A percentile compares a stretch with the other conserved stretches of the same genome.
phyloP scores from a whole-genome alignment of 1,139 yeast species.

The Hansenula lynferdii region DNA sequence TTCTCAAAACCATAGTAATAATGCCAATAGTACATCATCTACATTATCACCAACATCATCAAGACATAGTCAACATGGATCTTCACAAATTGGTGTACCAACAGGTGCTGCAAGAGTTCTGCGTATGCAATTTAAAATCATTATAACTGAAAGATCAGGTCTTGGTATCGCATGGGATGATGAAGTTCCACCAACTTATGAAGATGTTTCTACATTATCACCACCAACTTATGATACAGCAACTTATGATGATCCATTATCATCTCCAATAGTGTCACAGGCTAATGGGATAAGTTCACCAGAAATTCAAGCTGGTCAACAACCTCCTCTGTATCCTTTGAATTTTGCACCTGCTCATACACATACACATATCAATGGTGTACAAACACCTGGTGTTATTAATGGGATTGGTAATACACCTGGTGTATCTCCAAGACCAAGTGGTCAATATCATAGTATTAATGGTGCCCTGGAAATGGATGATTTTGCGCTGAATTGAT shows the following conservation, averaged over 20 bases:
- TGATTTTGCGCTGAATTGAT: conserved; percentile 15
- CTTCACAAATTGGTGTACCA: conserved; percentile 54
- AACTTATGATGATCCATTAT: conserved; percentile 1
- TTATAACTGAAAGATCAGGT: conserved; percentile 85
- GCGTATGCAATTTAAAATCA: conserved; percentile 86
- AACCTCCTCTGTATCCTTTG: conserved; percentile 21
- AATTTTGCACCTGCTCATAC: conserved; percentile 23
- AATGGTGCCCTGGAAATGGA: conserved; percentile 21
- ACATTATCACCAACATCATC: conserved; percentile 6
- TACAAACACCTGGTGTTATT: conserved; percentile 34
- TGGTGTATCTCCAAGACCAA: conserved; percentile 19
- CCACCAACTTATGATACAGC: conserved; percentile 69
- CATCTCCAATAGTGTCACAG: too few species aligned
- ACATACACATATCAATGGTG: conserved; percentile 10
- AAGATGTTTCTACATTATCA: conserved; percentile 71
- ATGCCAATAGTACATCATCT: too few species aligned
- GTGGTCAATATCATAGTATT: conserved; percentile 18
- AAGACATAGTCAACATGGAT: not conserved
- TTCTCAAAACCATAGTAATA: too few species aligned
- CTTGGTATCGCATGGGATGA: conserved; percentile 98
- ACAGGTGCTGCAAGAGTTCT: conserved; percentile 95
- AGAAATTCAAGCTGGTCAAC: conserved; percentile 9
- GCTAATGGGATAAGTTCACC: too few species aligned
- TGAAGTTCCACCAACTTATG: conserved; percentile 96
- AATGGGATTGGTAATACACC: conserved; percentile 39